Evolutionary conservation across 805 yeast genomes (phyloP), one percentile per base, ranked within the genome.

Genomic region (Schizosaccharomyces lindneri): DNA sequence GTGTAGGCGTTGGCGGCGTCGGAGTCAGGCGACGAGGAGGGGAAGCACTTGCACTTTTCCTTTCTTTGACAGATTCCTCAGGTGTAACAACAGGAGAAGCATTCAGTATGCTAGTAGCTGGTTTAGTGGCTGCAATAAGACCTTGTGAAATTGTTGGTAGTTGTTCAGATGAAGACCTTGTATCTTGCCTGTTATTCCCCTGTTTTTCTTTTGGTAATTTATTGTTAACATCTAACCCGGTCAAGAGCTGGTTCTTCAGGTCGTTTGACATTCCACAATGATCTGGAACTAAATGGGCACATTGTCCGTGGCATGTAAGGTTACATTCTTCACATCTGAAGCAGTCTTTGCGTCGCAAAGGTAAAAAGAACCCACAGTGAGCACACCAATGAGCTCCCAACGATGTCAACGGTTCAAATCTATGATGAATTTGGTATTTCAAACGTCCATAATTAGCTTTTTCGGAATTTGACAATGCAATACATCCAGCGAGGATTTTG

Each of bases 231-330:
- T 46, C 51, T 3, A 46, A 87, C 9, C 95, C 86, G 62, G 79
- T 79, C 63, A 93, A 73, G 65, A 93, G 87, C 71, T 84, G 84
- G 68, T 87, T 88, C 2, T 97, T 97, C 79, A 85, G 85, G 69
- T 87, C 96, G 89, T 93, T 87, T 1, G 95, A 79, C 95, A 93
- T 90, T 63, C 98, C 98, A 76, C 98, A 93, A 71, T 90, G 86
- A 70, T 93, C 97, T 0, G 98, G 98, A 27, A 93, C 97, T 68
- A 88, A 76, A 68, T 88, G 96, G 11, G 90, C 83, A 74, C 98
- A 93, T 59, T 82, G 81, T 2, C 93, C 79, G 70, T 93, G 98
- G 68, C 95, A 90, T 84, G 90, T 87, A 24, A 88, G 81, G 43
- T 95, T 95, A 81, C 98, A 93, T 66, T 75, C 78, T 57, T 24